phyloP scores from a whole-genome alignment of 2,329 filamentous ascomycete species.

The Pseudonectria buxi region DNA sequence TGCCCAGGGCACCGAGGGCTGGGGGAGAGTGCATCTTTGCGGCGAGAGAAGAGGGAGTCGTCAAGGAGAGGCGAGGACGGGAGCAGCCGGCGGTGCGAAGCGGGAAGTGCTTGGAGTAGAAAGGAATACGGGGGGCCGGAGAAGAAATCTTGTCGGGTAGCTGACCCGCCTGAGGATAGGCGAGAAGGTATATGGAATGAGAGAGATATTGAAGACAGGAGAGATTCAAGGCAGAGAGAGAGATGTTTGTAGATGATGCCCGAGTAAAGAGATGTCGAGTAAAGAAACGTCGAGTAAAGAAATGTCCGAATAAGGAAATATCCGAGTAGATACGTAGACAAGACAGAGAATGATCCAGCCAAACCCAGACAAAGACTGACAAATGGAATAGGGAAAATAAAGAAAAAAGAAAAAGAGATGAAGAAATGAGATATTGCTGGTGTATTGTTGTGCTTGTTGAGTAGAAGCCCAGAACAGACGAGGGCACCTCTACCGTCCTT shows the following conservation, averaged over 20 bases:
- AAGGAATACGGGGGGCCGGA: slow-evolving; percentile 27
- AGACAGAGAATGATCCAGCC: slow-evolving; percentile 15
- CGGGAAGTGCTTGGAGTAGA: slow-evolving; percentile 36
- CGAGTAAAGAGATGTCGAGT: neutral
- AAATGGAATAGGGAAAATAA: slow-evolving; percentile 21
- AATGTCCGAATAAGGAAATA: slow-evolving; percentile 3
- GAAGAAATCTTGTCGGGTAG: slow-evolving; percentile 27
- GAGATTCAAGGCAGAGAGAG: slow-evolving; percentile 2
- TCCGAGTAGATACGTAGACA: slow-evolving; percentile 17
- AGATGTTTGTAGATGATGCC: slow-evolving; percentile 8
- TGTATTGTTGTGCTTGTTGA: slow-evolving; percentile 17
- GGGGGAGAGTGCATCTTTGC: slow-evolving; percentile 40
- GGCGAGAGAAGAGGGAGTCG: slow-evolving; percentile 26
- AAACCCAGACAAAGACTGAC: slow-evolving; percentile 18
- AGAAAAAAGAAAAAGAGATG: slow-evolving; percentile 15
- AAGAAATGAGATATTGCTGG: slow-evolving; percentile 11
- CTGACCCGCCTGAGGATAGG: slow-evolving; percentile 13
- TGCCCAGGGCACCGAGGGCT: slow-evolving; percentile 64
- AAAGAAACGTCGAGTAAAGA: slow-evolving; percentile 3
- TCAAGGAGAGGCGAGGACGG: slow-evolving; percentile 37
- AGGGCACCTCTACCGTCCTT: slow-evolving; percentile 10
- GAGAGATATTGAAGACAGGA: slow-evolving; percentile 2
- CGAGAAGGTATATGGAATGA: slow-evolving; percentile 10
- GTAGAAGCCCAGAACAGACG: slow-evolving; percentile 9
- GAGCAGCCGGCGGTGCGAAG: slow-evolving; percentile 33